Base-by-base conservation (phyloP, 2,329 filamentous ascomycete genomes). In the Elsinoe fawcettii region DNA sequence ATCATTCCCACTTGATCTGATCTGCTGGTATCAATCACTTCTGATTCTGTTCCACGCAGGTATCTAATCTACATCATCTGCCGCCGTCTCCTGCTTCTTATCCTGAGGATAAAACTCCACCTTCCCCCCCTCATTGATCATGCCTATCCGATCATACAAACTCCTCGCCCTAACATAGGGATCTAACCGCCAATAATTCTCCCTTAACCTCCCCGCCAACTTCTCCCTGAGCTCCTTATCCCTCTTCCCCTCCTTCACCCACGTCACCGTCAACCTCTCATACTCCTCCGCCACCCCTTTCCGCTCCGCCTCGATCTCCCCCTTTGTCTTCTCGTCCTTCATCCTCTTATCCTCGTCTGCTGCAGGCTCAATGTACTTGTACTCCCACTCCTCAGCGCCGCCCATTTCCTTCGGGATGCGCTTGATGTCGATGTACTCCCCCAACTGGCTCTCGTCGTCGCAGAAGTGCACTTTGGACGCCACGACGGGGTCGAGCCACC, bases 401-500 rank as follows among this genome's bases (percentile, higher is more conserved):
- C 90, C 92, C 2, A 96, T 79, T 61, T 96, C 91, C 66, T 86
- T 88, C 59, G 86, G 81, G 62, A 97, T 87, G 49, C 85, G 84
- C 46, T 77, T 76, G 37, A 77, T 77, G 9, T 83, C 79, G 58
- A 99, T 86, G 68, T 86, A 96, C 57, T 84, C 77, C 62, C 87
- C 82, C 55, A 99, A 77, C 55, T 96, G 92, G 56, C 86, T 80
- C 57, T 84, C 75, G 63, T 83, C 89, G 67, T 90, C 93, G 58
- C 88, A 93, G 71, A 97, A 97, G 70, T 96, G 85, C 18, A 99
- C 87, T 73, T 99, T 99, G 67, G 82, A 80, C 22, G 93, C 93
- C 25, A 99, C 92, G 2, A 99, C 92, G 1, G 93, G 93, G 70
- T 99, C 93, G 36, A 99, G 82, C 93, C 93, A 99, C 64, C 91